Base-by-base conservation (phyloP, 2,329 filamentous ascomycete species). In the Fusarium sp. region DNA sequence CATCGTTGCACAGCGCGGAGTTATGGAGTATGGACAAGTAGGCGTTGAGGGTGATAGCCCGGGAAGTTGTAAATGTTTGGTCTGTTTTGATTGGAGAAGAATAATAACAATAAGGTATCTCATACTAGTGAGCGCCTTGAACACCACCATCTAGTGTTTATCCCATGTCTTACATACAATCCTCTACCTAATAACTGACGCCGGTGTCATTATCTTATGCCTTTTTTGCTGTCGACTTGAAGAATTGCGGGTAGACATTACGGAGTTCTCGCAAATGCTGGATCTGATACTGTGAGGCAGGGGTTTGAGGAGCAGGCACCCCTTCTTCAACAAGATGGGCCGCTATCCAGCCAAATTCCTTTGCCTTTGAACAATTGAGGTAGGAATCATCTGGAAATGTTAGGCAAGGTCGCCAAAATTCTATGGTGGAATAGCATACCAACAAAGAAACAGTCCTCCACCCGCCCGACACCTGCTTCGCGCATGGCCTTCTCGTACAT, bases 401-500 rank as follows among this genome's bases (percentile, higher is more conserved):
- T 31, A 65, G 49, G 21, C 3, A 14, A 13, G 27, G 27, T 2
- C 17, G 27, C 19, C 11, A 14, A 10, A 29, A 33, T 38, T 5
- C 11, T 9, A 6, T 4, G 9, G 3, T 3, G 10, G n/a, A 19
- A 15, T 14, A 41, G 80, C 90, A 71, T 79, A 95, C 92, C 93
- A 66, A 99, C 92, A 75, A 97, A 99, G 73, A 90, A 99, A 76
- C 94, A 98, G 57, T 92, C 84, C 38, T 89, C 83, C 10, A 80
- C 79, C 32, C 84, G 82, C 13, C 84, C 82, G 2, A 90, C 85
- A 0, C 88, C 90, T 0, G 94, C 93, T 68, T 98, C 90, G 42
- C 76, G 80, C 90, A 98, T 97, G 6, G 91, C 95, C 77, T 95
- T 97, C 33, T 84, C 84, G 73, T 88, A 99, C 89, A 96, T 95